Conservation (phyloP, 345 rosid species). For the Salix brachista region DNA sequence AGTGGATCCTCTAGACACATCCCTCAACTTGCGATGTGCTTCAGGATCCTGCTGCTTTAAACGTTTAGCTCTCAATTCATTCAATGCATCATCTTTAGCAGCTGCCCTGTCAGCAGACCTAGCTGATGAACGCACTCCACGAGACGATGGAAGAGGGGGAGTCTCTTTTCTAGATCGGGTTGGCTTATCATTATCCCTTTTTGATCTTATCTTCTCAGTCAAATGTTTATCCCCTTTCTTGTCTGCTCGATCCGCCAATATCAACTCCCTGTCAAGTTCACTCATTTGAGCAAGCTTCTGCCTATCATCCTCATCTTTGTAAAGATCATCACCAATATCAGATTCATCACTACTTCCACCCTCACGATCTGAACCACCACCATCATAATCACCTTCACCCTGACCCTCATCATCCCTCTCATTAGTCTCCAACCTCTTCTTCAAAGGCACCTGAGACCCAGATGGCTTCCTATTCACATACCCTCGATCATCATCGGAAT, state of each 20-base stretch:
- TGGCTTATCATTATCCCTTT: slow-evolving; percentile 66
- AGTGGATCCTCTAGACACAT: slow-evolving; percentile 64
- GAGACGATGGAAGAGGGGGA: slow-evolving; percentile 55
- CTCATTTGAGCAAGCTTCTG: slow-evolving; percentile 70
- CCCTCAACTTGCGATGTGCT: slow-evolving; percentile 70
- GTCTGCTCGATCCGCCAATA: slow-evolving; percentile 77
- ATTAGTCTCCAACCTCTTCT: slow-evolving; percentile 74
- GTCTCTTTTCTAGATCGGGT: slow-evolving; percentile 60
- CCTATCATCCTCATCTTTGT: slow-evolving; percentile 81
- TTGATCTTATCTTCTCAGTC: slow-evolving; percentile 72
- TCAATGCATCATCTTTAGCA: slow-evolving; percentile 88
- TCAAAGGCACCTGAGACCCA: slow-evolving; percentile 88
- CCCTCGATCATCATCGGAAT: slow-evolving; percentile 70
- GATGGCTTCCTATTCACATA: slow-evolving; percentile 78
- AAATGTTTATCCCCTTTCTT: slow-evolving; percentile 87
- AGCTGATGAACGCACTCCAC: slow-evolving; percentile 73
- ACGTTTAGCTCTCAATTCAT: slow-evolving; percentile 85
- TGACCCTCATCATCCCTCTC: slow-evolving; percentile 79
- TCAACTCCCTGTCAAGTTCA: slow-evolving; percentile 91
- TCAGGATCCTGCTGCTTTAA: slow-evolving; percentile 93
- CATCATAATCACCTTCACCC: slow-evolving; percentile 61
- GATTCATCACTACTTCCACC: slow-evolving; percentile 79
- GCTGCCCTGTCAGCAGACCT: slow-evolving; percentile 94
- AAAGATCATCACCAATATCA: slow-evolving; percentile 86
- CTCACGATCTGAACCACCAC: slow-evolving; percentile 54